Evolutionary conservation across 495 filamentous ascomycete species (phyloP).

Genomic region (Talaromyces adpressus): DNA sequence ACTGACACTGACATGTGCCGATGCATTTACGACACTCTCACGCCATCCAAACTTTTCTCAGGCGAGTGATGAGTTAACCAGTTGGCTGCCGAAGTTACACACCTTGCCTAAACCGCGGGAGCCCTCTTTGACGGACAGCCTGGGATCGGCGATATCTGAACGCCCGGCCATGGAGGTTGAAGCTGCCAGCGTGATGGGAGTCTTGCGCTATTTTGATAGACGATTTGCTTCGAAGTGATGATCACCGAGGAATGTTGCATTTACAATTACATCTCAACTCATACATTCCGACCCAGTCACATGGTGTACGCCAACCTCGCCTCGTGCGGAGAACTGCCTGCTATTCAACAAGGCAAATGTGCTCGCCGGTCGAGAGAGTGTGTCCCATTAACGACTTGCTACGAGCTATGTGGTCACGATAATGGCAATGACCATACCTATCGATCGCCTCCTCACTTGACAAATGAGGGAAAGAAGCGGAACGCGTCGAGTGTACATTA

Average conservation of each 20-base stretch:
- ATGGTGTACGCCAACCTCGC: background rate
- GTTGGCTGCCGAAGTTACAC: conserved; percentile 68
- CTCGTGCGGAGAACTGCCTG: too few relatives aligned
- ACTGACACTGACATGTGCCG: conserved; percentile 57
- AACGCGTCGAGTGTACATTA: background rate
- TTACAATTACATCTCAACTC: background rate
- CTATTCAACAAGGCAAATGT: background rate
- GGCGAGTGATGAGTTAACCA: conserved; percentile 66
- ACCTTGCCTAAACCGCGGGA: conserved; percentile 44
- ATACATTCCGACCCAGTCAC: background rate
- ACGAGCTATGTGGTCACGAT: background rate
- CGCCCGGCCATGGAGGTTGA: conserved; percentile 72
- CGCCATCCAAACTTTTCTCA: conserved; percentile 73
- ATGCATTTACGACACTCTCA: conserved; percentile 74
- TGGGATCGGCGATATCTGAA: conserved; percentile 12
- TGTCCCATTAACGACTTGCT: background rate
- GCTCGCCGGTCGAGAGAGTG: background rate
- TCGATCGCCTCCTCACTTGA: background rate
- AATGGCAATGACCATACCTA: background rate
- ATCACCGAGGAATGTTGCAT: background rate
- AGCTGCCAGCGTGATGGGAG: conserved; percentile 79
- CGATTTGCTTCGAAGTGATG: conserved; percentile 52
- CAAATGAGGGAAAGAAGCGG: background rate
- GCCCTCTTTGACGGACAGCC: conserved; percentile 20
- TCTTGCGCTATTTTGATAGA: conserved; percentile 75